Evolutionary conservation across 768 basidiomycete genomes (phyloP), one percentile per base, ranked within the genome.

Genomic region (Lactarius indigo): DNA sequence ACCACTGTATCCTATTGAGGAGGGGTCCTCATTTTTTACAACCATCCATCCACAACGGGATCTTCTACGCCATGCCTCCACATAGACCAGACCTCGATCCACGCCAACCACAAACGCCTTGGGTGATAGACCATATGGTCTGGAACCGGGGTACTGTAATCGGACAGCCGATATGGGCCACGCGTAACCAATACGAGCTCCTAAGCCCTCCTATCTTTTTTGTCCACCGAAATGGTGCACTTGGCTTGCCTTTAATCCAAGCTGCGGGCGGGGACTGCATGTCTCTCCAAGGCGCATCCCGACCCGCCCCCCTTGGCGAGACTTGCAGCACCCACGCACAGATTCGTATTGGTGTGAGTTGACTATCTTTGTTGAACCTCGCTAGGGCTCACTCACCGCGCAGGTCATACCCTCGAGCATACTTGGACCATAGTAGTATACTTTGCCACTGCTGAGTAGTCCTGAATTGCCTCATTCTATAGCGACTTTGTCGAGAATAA

Each of bases 191-290:
- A 9, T 23, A 62, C 17, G 55, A 63, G 8, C 30, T 56, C 44
- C 58, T 68, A 18, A 17, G 20, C 26, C 54, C 63, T 9, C 66
- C 66, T 6, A 60, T 68, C n/a, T 68, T 68, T 23, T 68, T 68
- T 26, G 8, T 56, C 52, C 23, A 55, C 7, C 26, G 23, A 5
- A 9, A 54, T 17, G 52, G 33, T n/a, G 6, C 0, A 55, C 66
- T 64, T 18, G 66, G 66, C 26, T 47, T 68, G 6, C 33, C 42
- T 20, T 47, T 68, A 30, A 50, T 1, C 3, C 18, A 31, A 0
- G 66, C 58, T 3, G 58, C 41, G 2, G 62, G 5, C 1, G 62
- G 62, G 9, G 1, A 60, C 17, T 44, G 52, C 17, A 28, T 30
- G 58, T 28, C 9, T 41, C 66, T 68, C 30, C 52, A 8, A 18